These are phyloP conservation scores for Eragrostis tef DNA, from an alignment of 202 grass and related monocot species.

Conservation along the genomic window DNA sequence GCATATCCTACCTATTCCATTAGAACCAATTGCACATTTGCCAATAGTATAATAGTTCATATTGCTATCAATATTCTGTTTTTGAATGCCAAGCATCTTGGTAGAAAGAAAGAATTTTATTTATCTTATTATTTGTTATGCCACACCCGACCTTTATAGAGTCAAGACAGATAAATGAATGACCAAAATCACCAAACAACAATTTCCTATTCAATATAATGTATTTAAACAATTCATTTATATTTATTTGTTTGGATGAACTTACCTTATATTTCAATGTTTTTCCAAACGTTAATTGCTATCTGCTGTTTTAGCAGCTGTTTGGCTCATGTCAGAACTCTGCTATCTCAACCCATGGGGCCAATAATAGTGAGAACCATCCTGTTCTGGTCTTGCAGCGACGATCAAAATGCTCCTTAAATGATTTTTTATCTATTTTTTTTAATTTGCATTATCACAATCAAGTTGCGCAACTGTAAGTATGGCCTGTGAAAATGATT, in stretches of 20 bases:
- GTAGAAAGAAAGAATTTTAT: not conserved
- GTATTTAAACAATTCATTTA: conserved; percentile 7
- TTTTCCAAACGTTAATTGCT: conserved; percentile 47
- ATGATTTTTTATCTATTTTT: conserved; percentile 52
- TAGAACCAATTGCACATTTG: conserved; percentile 30
- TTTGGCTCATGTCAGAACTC: conserved; percentile 38
- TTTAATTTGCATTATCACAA: conserved; percentile 66
- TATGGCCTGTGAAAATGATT: conserved; percentile 66
- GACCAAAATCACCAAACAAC: conserved; percentile 18
- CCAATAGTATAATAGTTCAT: conserved; percentile 15
- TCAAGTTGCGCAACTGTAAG: conserved; percentile 59
- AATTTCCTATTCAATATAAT: conserved; percentile 26
- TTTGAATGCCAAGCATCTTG: conserved; percentile 30
- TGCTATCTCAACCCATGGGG: conserved; percentile 40
- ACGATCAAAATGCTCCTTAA: conserved; percentile 49
- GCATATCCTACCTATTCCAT: not conserved
- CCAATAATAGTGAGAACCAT: conserved; percentile 60
- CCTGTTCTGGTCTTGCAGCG: conserved; percentile 50
- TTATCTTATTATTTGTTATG: not conserved
- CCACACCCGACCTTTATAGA: conserved; percentile 10
- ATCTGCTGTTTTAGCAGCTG: conserved; percentile 47
- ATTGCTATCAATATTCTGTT: conserved; percentile 14
- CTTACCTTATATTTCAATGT: conserved; percentile 12
- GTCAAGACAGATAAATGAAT: not conserved
- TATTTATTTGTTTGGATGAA: conserved; percentile 28